A percentile compares a stretch with the other conserved stretches of the same genome.
Evolutionary conservation across 768 basidiomycete species (phyloP).

Genomic region (Sarcodon aspratus): DNA sequence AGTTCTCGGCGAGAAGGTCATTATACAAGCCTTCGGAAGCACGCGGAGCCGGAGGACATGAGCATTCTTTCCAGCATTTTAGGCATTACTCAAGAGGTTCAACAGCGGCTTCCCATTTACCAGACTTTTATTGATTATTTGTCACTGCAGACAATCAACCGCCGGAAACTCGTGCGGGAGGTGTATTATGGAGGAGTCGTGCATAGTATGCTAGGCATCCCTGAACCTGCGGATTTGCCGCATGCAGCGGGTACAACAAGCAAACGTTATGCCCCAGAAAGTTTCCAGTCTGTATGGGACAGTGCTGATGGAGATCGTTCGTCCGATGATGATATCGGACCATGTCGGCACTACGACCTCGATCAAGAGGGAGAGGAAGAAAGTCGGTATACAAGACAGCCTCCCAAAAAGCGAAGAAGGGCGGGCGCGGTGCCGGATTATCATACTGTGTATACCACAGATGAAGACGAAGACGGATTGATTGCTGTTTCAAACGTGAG

Average conservation of each 20-base stretch:
- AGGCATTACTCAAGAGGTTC: conserved; percentile 76
- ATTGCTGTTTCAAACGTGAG: conserved; percentile 4
- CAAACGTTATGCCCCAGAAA: conserved; percentile 10
- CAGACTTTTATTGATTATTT: not conserved
- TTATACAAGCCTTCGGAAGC: conserved; percentile 30
- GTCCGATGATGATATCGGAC: not conserved
- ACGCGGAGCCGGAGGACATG: conserved; percentile 46
- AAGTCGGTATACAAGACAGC: conserved; percentile 29
- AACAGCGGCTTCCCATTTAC: conserved; percentile 7
- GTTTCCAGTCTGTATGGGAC: conserved; percentile 27
- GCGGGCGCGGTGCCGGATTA: conserved; percentile 25
- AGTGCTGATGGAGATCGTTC: conserved; percentile 23
- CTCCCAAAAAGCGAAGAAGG: conserved; percentile 34
- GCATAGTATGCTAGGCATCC: conserved; percentile 46
- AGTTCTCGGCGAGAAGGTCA: conserved; percentile 41
- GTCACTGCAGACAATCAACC: conserved; percentile 52
- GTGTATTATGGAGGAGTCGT: conserved; percentile 48
- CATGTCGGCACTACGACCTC: not conserved
- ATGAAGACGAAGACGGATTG: conserved; percentile 29
- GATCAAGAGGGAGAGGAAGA: conserved; percentile 41
- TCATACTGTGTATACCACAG: conserved; percentile 39
- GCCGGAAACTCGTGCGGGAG: conserved; percentile 57
- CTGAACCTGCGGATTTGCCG: conserved; percentile 1
- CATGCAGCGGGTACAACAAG: conserved; percentile 2
- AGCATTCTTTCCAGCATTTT: conserved; percentile 74